These are phyloP conservation scores for Astragalus membranaceus DNA, from an alignment of 306 rosid genomes.

Conservation along the genomic window DNA sequence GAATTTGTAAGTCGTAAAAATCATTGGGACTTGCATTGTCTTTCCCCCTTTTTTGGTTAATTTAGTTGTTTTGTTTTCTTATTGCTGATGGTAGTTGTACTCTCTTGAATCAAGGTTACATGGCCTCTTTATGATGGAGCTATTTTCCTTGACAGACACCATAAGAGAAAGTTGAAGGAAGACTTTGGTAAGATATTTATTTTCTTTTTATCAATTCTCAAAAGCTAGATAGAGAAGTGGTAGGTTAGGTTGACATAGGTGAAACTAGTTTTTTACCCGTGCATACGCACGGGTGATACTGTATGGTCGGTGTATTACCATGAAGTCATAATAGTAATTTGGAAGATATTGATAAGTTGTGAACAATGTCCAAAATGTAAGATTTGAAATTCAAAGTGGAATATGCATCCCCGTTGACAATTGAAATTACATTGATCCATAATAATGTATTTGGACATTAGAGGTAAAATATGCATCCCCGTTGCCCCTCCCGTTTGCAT, in stretches of 20 bases:
- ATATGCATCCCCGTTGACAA: too few species aligned
- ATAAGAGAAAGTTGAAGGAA: constrained; percentile 73
- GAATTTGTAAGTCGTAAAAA: constrained; percentile 43
- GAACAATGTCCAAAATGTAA: too few species aligned
- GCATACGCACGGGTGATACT: too few species aligned
- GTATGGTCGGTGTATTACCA: too few species aligned
- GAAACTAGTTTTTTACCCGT: too few species aligned
- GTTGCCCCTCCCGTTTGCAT: too few species aligned
- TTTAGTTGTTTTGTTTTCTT: constrained; percentile 22
- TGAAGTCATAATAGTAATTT: too few species aligned
- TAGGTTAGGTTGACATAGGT: not conserved
- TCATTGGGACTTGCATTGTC: not conserved
- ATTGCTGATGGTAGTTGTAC: constrained; percentile 24
- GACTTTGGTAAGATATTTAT: constrained; percentile 66
- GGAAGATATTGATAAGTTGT: too few species aligned
- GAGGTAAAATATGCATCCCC: too few species aligned
- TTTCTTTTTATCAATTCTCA: constrained; percentile 7
- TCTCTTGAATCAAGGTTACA: constrained; percentile 46
- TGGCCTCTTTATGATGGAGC: constrained; percentile 69
- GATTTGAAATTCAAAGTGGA: too few species aligned
- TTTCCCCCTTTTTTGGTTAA: not conserved
- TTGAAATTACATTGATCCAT: too few species aligned
- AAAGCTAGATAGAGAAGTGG: constrained; percentile 15
- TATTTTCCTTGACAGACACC: constrained; percentile 60
- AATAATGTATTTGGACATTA: too few species aligned